phyloP scores from a whole-genome alignment of 208 protist species.

The Trypanosoma brucei region DNA sequence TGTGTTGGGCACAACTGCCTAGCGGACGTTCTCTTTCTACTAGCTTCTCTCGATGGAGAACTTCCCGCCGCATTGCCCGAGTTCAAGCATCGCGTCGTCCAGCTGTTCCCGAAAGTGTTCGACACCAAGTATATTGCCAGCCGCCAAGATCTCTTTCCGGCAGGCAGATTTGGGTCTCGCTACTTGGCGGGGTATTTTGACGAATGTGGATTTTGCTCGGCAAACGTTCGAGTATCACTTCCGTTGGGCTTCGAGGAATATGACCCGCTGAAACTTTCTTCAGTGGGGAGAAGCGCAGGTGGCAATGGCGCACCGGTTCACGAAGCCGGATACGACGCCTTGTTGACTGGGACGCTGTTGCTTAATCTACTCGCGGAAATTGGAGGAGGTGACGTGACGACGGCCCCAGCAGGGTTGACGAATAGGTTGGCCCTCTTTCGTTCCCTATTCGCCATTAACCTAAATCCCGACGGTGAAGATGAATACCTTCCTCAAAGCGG shows the following conservation, averaged over 20 bases:
- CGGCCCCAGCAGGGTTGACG: constrained; percentile 21
- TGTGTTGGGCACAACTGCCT: constrained; percentile 82
- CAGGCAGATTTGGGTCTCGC: constrained; percentile 28
- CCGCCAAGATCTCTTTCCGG: constrained; percentile 34
- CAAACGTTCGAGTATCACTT: constrained; percentile 34
- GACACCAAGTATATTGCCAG: constrained; percentile 63
- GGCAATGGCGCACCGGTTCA: constrained; percentile 23
- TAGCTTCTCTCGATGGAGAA: constrained; percentile 34
- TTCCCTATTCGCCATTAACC: constrained; percentile 47
- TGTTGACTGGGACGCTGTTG: constrained; percentile 64
- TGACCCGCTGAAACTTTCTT: constrained; percentile 37
- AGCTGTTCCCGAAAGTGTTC: constrained; percentile 59
- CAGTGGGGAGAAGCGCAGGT: constrained; percentile 2
- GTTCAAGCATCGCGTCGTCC: constrained; percentile 38
- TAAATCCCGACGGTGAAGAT: constrained; percentile 24
- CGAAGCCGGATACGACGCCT: constrained; percentile 72
- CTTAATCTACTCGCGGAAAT: constrained; percentile 61
- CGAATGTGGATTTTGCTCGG: constrained; percentile 38
- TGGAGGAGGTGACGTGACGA: constrained; percentile 19
- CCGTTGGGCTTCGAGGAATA: constrained; percentile 64
- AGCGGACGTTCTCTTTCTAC: constrained; percentile 71
- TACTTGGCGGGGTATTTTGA: constrained; percentile 55
- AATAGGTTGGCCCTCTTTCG: constrained; percentile 60
- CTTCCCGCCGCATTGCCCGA: constrained; percentile 37
- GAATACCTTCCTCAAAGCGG: constrained; percentile 37